Conservation (phyloP, 768 basidiomycete species). For the Udeniomyces megalosporus region DNA sequence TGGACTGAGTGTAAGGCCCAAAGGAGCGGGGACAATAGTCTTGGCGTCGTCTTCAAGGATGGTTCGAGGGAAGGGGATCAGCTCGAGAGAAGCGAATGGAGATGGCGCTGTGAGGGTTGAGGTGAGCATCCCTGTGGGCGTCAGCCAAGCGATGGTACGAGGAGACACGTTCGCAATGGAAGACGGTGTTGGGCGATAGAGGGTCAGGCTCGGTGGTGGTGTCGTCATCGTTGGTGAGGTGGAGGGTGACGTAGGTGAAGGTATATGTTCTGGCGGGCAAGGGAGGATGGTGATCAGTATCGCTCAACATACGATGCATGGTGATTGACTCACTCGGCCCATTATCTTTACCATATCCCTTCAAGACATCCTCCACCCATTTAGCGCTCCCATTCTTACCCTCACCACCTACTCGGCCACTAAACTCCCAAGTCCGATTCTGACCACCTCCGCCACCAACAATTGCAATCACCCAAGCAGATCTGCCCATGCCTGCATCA, state of each 20-base stretch:
- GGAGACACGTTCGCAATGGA: background rate
- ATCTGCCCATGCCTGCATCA: no score
- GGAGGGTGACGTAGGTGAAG: background rate
- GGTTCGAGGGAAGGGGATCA: background rate
- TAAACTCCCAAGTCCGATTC: constrained; percentile 50
- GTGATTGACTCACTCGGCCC: background rate
- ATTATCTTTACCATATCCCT: background rate
- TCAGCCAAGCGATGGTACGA: background rate
- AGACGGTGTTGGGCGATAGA: constrained; percentile 1
- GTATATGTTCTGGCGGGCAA: background rate
- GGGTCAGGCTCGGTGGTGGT: background rate
- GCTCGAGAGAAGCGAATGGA: background rate
- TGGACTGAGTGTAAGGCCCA: constrained; percentile 68
- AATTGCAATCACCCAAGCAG: constrained; percentile 43
- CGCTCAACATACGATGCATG: background rate
- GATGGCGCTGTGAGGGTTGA: background rate
- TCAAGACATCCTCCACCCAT: constrained; percentile 5
- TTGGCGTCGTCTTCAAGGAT: background rate
- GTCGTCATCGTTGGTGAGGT: background rate
- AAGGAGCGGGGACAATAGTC: background rate
- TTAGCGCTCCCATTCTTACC: background rate
- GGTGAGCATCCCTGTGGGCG: background rate
- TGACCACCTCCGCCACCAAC: constrained; percentile 27
- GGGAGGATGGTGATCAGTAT: background rate
- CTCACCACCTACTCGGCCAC: constrained; percentile 28